These are phyloP conservation scores for Ploettnerulaceae sp. DNA, from an alignment of 2,329 filamentous ascomycete species.

Conservation along the genomic window DNA sequence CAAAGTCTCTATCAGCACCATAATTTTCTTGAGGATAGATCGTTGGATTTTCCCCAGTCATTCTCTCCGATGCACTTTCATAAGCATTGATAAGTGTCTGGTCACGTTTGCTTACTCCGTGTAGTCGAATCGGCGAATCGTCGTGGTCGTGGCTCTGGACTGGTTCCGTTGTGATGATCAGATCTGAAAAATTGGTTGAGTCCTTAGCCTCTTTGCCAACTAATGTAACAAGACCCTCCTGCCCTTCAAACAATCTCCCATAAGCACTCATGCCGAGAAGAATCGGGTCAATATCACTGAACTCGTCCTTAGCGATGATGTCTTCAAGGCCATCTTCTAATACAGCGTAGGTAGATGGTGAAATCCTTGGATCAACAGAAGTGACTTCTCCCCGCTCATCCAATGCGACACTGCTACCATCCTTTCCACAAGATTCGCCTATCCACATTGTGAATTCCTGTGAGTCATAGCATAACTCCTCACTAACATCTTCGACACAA, in stretches of 20 bases:
- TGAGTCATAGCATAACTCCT: not conserved
- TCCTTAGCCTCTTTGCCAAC: not conserved
- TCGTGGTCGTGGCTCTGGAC: not conserved
- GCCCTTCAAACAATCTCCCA: not conserved
- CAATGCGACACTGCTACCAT: not conserved
- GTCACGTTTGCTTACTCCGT: not conserved
- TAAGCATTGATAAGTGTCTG: not conserved
- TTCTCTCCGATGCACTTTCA: not conserved
- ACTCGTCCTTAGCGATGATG: not conserved
- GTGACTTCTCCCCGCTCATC: not conserved
- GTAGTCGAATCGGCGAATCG: not conserved
- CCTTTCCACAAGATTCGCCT: not conserved
- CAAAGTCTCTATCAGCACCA: not conserved
- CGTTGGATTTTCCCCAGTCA: not conserved
- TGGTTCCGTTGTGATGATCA: not conserved
- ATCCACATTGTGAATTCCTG: not conserved
- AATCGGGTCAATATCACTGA: not conserved
- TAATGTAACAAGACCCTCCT: not conserved
- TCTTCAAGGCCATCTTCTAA: not conserved
- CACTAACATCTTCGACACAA: not conserved
- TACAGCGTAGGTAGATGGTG: not conserved
- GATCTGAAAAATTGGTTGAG: not conserved
- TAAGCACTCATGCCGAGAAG: not conserved
- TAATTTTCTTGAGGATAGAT: not conserved
- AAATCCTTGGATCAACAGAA: not conserved